Evolutionary conservation across 169 alveolate species (phyloP), one percentile per base, ranked within the genome.

Genomic region (Theileria parva): DNA sequence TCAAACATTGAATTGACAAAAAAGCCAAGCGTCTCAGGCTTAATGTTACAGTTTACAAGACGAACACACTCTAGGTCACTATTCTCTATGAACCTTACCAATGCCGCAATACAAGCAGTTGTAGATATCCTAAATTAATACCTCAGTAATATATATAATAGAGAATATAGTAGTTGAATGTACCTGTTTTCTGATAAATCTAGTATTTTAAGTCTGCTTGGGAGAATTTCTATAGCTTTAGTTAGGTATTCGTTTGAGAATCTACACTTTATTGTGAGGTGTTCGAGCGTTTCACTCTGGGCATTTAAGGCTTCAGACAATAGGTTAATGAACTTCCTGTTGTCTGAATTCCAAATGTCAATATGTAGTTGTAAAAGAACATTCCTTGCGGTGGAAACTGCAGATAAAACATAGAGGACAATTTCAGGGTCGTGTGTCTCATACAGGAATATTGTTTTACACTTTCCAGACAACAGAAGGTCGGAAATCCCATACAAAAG

Each of bases 161-260:
- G 60, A 8, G 67, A 66, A 8, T 25, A 8, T 25, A 44, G 13
- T 25, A 66, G 8, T 28, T 25, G 8, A 71, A 48, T 73, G n/a
- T 27, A 73, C 78, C 19, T 63, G 69, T 83, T 83, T 57, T 83
- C 89, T 19, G 89, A 83, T 17, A 83, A 61, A 59, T 83, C 89
- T 59, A 83, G 50, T 5, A 50, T 21, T 59, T 83, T 77, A 19
- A 83, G 39, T 51, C 25, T 34, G 21, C 17, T 76, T 11, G 89
- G 87, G 1, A 83, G 12, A 27, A 32, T 13, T 7, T 74, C 74
- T n/a, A 83, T 51, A 37, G 77, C 60, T 17, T 25, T 13, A 48
- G 81, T 85, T n/a, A 83, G 21, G 37, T 64, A 72, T 32, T 60
- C 55, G 34, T 70, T 9, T 17, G 59, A 39, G 37, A 83, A 39